Percentiles rank a stretch among this genome's conserved stretches.
These are phyloP conservation scores for Ziziphus jujuba DNA, from an alignment of 306 rosid genomes.

Conservation along the genomic window DNA sequence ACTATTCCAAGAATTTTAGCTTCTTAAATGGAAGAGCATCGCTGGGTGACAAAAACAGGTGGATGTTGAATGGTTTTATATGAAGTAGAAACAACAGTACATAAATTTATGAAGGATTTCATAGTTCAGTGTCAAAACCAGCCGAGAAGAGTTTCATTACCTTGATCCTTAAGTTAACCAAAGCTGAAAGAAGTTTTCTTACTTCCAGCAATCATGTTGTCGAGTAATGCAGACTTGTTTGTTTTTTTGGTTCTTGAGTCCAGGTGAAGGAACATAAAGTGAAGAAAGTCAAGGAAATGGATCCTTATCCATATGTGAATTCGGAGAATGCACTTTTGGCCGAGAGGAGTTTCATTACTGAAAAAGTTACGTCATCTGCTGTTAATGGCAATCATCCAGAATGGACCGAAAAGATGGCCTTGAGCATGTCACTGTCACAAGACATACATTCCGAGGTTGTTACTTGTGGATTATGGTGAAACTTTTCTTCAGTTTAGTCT, in stretches of 20 bases:
- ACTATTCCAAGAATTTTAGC: neutral
- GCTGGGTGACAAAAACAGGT: too few relatives aligned
- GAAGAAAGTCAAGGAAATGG: conserved; percentile 48
- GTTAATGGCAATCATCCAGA: conserved; percentile 41
- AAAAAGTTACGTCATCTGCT: conserved; percentile 32
- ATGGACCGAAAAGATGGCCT: conserved; percentile 33
- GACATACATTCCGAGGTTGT: conserved; percentile 44
- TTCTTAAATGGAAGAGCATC: too few relatives aligned
- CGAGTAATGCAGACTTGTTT: neutral
- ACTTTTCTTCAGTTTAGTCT: neutral
- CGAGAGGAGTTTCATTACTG: conserved; percentile 51
- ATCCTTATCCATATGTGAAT: conserved; percentile 32
- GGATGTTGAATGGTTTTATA: neutral
- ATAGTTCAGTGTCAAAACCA: neutral
- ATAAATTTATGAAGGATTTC: neutral
- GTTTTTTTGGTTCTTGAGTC: conserved; percentile 27
- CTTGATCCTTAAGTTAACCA: neutral
- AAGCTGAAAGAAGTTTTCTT: neutral
- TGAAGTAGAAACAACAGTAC: neutral
- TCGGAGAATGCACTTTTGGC: conserved; percentile 59
- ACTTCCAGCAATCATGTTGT: neutral
- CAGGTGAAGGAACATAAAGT: conserved; percentile 60
- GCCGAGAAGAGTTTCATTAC: too few relatives aligned
- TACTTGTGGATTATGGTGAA: conserved; percentile 13
- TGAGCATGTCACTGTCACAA: conserved; percentile 26